Conservation (phyloP, 371 early-diverging fungal genomes). For the Actinomucor elegans region DNA sequence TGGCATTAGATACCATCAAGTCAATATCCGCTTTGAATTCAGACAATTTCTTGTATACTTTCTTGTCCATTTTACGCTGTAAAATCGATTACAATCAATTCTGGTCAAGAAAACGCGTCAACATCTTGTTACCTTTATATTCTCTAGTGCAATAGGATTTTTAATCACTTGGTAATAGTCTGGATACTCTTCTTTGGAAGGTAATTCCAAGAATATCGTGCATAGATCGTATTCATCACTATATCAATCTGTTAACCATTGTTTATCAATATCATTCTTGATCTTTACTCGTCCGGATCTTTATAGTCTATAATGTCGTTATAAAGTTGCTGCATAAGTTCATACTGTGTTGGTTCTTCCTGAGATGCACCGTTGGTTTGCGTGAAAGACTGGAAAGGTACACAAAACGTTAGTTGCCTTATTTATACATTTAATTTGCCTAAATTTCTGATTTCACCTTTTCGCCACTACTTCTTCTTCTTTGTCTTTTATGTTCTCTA, state of each 20-base stretch:
- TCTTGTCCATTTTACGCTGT: conserved; percentile 47
- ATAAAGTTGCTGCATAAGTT: conserved; percentile 24
- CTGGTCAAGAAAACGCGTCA: too few relatives aligned
- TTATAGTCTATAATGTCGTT: conserved; percentile 28
- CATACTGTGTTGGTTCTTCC: neutral
- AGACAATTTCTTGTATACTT: conserved; percentile 54
- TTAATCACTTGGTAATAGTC: conserved; percentile 90
- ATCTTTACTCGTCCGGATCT: conserved; percentile 40
- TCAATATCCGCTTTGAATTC: conserved; percentile 67
- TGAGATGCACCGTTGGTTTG: neutral
- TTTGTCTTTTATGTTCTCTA: conserved; percentile 31
- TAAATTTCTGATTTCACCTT: too few relatives aligned
- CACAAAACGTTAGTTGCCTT: neutral
- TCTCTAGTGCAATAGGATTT: conserved; percentile 77
- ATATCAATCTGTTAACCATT: neutral
- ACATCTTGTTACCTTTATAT: conserved; percentile 48
- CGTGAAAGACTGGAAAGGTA: neutral
- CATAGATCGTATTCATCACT: conserved; percentile 58
- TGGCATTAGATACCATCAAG: conserved; percentile 78
- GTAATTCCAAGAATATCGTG: conserved; percentile 75
- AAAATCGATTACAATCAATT: too few relatives aligned
- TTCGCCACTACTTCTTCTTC: conserved; percentile 17
- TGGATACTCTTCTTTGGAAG: conserved; percentile 78
- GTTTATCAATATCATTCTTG: neutral
- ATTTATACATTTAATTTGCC: neutral